These are phyloP conservation scores for Cutaneotrichosporon cutaneum DNA, from an alignment of 1,284 basidiomycete genomes.

Conservation along the genomic window DNA sequence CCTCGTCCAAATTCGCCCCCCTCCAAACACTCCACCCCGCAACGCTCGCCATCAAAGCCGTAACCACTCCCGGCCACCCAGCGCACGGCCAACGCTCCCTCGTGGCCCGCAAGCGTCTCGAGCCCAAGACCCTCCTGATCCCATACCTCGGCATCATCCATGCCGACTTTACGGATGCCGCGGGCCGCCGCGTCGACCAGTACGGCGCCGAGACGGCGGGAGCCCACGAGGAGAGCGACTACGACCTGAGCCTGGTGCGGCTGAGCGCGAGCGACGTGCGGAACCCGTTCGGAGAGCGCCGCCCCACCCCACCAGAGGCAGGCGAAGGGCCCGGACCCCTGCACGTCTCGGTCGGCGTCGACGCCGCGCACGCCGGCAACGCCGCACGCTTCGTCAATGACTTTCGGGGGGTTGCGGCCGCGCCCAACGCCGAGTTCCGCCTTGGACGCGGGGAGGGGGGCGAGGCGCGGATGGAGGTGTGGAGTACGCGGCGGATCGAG, in stretches of 20 bases:
- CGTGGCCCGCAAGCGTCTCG: constrained; percentile 71
- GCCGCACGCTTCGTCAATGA: constrained; percentile 85
- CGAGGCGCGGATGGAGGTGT: constrained; percentile 73
- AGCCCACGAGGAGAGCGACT: constrained; percentile 58
- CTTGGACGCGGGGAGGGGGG: constrained; percentile 62
- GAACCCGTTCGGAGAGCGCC: constrained; percentile 34
- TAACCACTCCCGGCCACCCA: constrained; percentile 60
- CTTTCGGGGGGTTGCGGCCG: constrained; percentile 67
- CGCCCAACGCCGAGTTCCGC: constrained; percentile 70
- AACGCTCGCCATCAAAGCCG: constrained; percentile 42
- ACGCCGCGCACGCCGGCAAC: constrained; percentile 74
- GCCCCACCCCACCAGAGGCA: no score
- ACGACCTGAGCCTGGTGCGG: constrained; percentile 77
- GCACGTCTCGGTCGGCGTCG: constrained; percentile 57
- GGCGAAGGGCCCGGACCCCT: neutral
- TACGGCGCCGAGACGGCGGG: constrained; percentile 12
- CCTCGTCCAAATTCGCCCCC: neutral
- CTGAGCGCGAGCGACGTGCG: constrained; percentile 31
- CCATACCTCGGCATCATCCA: constrained; percentile 78
- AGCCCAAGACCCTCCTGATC: constrained; percentile 65
- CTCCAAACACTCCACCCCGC: neutral
- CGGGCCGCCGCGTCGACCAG: neutral
- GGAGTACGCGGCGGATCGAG: constrained; percentile 63
- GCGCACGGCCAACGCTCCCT: constrained; percentile 78
- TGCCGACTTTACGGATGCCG: constrained; percentile 53